Percentiles rank a stretch among this genome's conserved stretches.
phyloP scores from a whole-genome alignment of 225 moss, liverwort and hornwort genomes.

The Lunularia cruciata region DNA sequence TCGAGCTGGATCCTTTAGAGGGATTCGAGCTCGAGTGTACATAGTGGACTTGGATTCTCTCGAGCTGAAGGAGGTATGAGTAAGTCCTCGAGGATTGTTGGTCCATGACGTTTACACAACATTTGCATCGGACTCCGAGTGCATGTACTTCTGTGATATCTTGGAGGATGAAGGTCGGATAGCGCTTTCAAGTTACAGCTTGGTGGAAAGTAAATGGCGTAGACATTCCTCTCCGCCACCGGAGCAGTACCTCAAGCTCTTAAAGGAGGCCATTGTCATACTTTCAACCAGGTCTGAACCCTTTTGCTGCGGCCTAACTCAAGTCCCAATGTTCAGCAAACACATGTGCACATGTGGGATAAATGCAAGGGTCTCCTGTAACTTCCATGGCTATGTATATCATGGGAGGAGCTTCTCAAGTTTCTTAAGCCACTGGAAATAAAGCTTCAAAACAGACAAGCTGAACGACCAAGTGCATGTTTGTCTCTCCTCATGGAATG shows the following conservation, averaged over 20 bases:
- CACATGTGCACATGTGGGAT: not conserved
- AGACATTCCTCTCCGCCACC: not conserved
- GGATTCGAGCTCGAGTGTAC: not conserved
- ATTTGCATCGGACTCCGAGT: not conserved
- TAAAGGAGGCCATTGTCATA: not conserved
- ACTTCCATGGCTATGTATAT: too few species aligned
- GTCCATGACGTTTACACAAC: not conserved
- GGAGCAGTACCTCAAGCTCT: conserved; percentile 4
- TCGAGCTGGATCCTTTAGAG: too few species aligned
- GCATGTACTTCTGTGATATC: not conserved
- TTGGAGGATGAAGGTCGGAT: not conserved
- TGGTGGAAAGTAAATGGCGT: not conserved
- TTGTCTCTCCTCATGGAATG: too few species aligned
- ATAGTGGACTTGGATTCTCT: not conserved
- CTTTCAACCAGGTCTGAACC: not conserved
- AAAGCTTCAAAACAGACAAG: too few species aligned
- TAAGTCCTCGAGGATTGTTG: not conserved
- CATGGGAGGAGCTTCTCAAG: too few species aligned
- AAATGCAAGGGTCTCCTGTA: too few species aligned
- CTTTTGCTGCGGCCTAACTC: not conserved
- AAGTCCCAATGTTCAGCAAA: not conserved
- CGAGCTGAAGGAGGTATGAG: not conserved
- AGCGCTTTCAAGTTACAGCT: not conserved
- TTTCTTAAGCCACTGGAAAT: too few species aligned
- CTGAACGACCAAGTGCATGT: too few species aligned